Evolutionary conservation across 2,329 filamentous ascomycete species (phyloP).

Genomic region (Aphanocladium album): DNA sequence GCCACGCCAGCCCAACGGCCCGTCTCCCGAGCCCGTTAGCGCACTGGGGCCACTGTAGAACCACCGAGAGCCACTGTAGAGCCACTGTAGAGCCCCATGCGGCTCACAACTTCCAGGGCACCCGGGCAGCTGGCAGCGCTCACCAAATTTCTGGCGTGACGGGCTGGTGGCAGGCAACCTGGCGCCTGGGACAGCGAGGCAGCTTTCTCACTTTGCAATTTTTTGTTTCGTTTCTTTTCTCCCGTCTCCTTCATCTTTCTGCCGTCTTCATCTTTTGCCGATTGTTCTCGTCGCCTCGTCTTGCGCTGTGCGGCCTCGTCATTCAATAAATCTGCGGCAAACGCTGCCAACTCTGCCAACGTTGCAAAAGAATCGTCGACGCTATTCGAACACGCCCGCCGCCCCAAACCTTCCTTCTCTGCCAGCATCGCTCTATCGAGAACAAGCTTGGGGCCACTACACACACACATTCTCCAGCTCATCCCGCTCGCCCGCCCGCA

Average conservation of each 20-base stretch:
- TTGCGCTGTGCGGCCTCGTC: background rate
- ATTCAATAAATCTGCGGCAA: background rate
- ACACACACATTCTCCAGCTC: too few relatives aligned
- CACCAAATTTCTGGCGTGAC: slow-evolving; percentile 5
- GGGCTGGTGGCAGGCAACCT: background rate
- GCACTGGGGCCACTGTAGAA: background rate
- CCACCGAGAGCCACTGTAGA: background rate
- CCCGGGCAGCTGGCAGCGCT: background rate
- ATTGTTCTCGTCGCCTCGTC: background rate
- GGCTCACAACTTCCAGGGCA: slow-evolving; percentile 1
- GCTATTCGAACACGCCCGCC: slow-evolving; percentile 4
- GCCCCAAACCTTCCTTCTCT: slow-evolving; percentile 4
- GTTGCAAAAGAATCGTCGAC: background rate
- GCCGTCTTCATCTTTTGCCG: slow-evolving; percentile 1
- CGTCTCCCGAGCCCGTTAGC: slow-evolving; percentile 3
- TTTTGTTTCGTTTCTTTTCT: slow-evolving; percentile 7
- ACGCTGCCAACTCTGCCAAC: background rate
- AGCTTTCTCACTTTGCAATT: slow-evolving; percentile 13
- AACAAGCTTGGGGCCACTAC: background rate
- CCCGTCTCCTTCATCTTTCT: slow-evolving; percentile 9
- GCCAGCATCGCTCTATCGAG: slow-evolving; percentile 6
- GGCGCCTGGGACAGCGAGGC: slow-evolving; percentile 9
- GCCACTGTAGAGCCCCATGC: background rate
- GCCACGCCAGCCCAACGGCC: background rate
- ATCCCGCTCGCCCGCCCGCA: background rate